Conservation (phyloP, 2,329 filamentous ascomycete species). For the Drechslerella coelobrocha region DNA sequence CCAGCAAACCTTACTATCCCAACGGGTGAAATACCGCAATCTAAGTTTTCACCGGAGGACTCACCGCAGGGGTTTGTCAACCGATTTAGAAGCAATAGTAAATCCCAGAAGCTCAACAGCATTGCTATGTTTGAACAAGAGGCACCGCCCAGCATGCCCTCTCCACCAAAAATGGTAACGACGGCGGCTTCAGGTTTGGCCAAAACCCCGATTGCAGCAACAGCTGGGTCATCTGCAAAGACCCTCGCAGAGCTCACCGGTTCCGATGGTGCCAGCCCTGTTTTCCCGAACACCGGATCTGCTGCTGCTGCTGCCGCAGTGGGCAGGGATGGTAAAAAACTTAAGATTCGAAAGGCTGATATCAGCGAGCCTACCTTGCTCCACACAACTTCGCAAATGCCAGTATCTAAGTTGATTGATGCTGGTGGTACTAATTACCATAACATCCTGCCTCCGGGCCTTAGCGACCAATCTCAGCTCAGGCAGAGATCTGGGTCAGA, state of each 20-base stretch:
- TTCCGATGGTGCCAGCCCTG: slow-evolving; percentile 32
- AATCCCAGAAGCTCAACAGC: slow-evolving; percentile 36
- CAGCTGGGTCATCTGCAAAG: slow-evolving; percentile 10
- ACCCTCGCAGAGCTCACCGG: slow-evolving; percentile 41
- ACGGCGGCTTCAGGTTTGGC: slow-evolving; percentile 24
- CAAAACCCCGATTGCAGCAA: slow-evolving; percentile 23
- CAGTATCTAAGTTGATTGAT: slow-evolving; percentile 45
- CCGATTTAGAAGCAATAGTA: slow-evolving; percentile 44
- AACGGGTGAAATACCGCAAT: slow-evolving; percentile 17
- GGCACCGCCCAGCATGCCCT: slow-evolving; percentile 24
- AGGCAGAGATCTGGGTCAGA: slow-evolving; percentile 43
- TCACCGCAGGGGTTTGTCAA: slow-evolving; percentile 40
- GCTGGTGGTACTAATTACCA: slow-evolving; percentile 35
- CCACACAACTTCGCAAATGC: slow-evolving; percentile 46
- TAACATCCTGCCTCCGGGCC: slow-evolving; percentile 33
- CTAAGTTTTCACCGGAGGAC: slow-evolving; percentile 41
- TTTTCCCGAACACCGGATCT: slow-evolving; percentile 32
- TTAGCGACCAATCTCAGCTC: slow-evolving; percentile 34
- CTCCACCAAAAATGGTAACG: not conserved
- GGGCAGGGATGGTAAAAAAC: slow-evolving; percentile 31
- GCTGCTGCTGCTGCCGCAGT: slow-evolving; percentile 3
- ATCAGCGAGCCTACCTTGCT: slow-evolving; percentile 41
- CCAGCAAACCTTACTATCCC: slow-evolving; percentile 34
- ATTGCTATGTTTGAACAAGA: slow-evolving; percentile 45
- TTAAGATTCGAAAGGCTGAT: slow-evolving; percentile 37